These are phyloP conservation scores for Cubamyces sp. DNA, from an alignment of 768 basidiomycete species.

Conservation along the genomic window DNA sequence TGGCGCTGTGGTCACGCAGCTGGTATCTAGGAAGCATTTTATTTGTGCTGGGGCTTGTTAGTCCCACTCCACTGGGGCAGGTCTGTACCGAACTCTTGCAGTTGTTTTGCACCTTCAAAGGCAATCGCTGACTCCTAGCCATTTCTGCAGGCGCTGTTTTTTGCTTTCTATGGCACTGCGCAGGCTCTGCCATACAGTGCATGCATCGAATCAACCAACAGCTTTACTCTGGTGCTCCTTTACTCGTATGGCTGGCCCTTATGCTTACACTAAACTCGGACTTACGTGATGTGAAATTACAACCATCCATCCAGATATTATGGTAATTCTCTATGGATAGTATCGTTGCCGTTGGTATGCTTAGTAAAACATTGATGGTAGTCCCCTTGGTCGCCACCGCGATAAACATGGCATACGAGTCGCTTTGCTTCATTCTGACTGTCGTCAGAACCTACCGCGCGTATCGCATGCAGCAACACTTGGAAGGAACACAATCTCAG, in stretches of 20 bases:
- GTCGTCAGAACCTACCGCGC: neutral
- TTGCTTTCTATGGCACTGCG: neutral
- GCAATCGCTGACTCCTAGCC: neutral
- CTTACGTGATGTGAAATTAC: too few species aligned
- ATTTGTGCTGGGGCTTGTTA: neutral
- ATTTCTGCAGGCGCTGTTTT: neutral
- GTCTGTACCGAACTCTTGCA: neutral
- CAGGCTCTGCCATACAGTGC: too few species aligned
- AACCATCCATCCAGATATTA: too few species aligned
- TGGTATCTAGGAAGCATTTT: neutral
- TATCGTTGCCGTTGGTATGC: too few species aligned
- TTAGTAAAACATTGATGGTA: neutral
- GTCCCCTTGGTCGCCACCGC: neutral
- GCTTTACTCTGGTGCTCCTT: too few species aligned
- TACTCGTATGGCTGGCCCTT: too few species aligned
- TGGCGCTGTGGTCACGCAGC: constrained; percentile 2
- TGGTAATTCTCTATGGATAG: neutral
- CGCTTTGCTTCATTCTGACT: neutral
- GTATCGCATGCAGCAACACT: neutral
- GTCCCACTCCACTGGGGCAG: neutral
- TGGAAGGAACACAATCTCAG: neutral
- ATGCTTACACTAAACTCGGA: too few species aligned
- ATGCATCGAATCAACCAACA: too few species aligned
- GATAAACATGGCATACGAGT: constrained; percentile 3
- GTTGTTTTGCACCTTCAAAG: neutral